These are phyloP conservation scores for Phytophthora ramorum DNA, from an alignment of 352 stramenopile species.

Conservation along the genomic window DNA sequence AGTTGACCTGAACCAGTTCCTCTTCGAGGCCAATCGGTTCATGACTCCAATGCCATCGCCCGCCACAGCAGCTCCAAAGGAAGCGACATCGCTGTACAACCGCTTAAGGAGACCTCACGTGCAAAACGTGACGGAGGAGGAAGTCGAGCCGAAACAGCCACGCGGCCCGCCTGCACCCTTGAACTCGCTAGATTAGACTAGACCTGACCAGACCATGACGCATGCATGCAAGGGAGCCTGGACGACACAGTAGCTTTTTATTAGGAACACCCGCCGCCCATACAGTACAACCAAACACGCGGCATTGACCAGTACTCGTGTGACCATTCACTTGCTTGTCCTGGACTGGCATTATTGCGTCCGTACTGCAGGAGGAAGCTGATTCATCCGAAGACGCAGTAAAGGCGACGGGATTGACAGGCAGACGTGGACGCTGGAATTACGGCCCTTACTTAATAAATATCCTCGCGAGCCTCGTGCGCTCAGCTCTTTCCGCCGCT, in stretches of 20 bases:
- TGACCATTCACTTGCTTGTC: constrained; percentile 31
- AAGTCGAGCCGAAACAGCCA: constrained; percentile 29
- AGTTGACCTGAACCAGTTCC: constrained; percentile 77
- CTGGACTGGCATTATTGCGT: not conserved
- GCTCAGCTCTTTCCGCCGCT: constrained; percentile 5
- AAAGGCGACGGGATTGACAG: constrained; percentile 9
- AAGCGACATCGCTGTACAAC: constrained; percentile 7
- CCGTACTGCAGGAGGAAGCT: constrained; percentile 5
- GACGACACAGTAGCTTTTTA: constrained; percentile 36
- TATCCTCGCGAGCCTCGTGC: constrained; percentile 19
- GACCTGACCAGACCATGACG: constrained; percentile 21
- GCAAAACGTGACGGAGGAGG: constrained; percentile 21
- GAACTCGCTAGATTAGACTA: constrained; percentile 38
- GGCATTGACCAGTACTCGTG: constrained; percentile 13
- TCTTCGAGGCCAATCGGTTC: constrained; percentile 76
- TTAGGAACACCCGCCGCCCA: constrained; percentile 24
- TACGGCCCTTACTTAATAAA: constrained; percentile 36
- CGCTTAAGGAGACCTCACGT: constrained; percentile 16
- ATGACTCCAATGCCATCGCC: constrained; percentile 32
- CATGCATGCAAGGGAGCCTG: constrained; percentile 6
- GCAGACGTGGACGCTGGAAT: constrained; percentile 8
- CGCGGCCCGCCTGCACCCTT: constrained; percentile 26
- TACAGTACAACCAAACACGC: constrained; percentile 22
- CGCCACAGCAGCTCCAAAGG: not conserved
- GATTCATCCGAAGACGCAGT: too few species aligned